Evolutionary conservation across 768 basidiomycete species (phyloP).

Genomic region (Pleurotus eryngii): DNA sequence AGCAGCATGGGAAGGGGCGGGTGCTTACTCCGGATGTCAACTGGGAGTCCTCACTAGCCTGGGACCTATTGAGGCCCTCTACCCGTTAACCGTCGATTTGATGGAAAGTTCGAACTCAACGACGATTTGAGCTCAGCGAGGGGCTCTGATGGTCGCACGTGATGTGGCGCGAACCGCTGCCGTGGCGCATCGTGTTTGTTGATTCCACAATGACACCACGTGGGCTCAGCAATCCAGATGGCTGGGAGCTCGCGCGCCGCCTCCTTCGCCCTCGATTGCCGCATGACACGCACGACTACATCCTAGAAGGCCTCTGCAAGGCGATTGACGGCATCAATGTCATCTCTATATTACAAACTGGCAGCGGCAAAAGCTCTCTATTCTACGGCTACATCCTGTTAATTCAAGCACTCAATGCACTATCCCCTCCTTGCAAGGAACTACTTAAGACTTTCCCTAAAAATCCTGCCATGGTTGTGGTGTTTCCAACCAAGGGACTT

Average conservation of each 20-base stretch:
- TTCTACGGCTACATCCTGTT: neutral
- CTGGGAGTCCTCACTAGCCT: no score
- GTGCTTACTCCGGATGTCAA: no score
- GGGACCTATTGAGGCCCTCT: neutral
- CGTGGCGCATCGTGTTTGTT: neutral
- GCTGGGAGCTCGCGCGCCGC: neutral
- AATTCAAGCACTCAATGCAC: neutral
- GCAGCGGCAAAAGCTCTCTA: neutral
- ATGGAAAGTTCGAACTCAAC: neutral
- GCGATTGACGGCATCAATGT: constrained; percentile 9
- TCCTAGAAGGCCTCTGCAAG: constrained; percentile 14
- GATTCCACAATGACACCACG: neutral
- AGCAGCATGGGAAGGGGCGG: no score
- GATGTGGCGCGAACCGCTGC: neutral
- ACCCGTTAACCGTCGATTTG: neutral
- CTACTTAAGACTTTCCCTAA: constrained; percentile 9
- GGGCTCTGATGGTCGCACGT: neutral
- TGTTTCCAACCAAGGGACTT: constrained; percentile 21
- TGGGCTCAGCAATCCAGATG: neutral
- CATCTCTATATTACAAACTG: neutral
- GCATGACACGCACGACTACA: constrained; percentile 17
- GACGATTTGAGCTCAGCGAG: neutral
- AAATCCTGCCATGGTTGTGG: constrained; percentile 15
- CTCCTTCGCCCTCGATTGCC: constrained; percentile 2
- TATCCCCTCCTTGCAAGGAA: neutral